Evolutionary conservation across 2,329 filamentous ascomycete genomes (phyloP), one percentile per base, ranked within the genome.

Genomic region (Nothophoma quercina): DNA sequence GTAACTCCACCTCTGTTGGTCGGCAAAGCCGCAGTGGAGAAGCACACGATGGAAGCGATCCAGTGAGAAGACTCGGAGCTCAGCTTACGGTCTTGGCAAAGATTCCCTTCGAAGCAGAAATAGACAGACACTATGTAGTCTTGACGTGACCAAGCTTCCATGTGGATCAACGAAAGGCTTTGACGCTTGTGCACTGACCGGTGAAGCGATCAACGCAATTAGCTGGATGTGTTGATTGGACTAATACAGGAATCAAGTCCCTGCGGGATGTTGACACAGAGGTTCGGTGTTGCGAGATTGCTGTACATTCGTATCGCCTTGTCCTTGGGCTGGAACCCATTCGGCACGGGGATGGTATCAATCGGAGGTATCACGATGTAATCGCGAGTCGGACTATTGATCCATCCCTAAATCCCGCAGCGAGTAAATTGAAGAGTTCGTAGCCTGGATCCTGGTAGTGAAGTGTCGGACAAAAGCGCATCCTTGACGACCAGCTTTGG

Each of bases 101-200:
- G n/a, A n/a, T n/a, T n/a, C 3, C 39, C 25, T 41, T 25, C 10
- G 16, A 29, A 16, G 25, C 26, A 4, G 6, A 15, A 16, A 6
- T 28, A 8, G n/a, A 21, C 22, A 13, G 8, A 28, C 13, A 15
- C 9, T 28, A 30, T 42, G 26, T 9, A 21, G 4, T 42, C 26
- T 38, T 42, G 26, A n/a, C 39, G 26, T 32, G 22, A 12, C 23
- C 6, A 42, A 30, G 39, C 16, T 32, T 6, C 26, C 16, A 32
- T 42, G 39, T 42, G 39, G 39, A 42, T 26, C 18, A 32, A 18
- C 8, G 13, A 10, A 42, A 42, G 26, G 39, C 26, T 40, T 28
- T 32, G 39, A 23, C 12, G 10, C 10, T 30, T 10, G 10, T 21
- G 25, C 18, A 30, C 9, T 41, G 38, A 41, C 38, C 25, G 38